phyloP scores from a whole-genome alignment of 257 asterid genomes.

The Nicotiana attenuata region DNA sequence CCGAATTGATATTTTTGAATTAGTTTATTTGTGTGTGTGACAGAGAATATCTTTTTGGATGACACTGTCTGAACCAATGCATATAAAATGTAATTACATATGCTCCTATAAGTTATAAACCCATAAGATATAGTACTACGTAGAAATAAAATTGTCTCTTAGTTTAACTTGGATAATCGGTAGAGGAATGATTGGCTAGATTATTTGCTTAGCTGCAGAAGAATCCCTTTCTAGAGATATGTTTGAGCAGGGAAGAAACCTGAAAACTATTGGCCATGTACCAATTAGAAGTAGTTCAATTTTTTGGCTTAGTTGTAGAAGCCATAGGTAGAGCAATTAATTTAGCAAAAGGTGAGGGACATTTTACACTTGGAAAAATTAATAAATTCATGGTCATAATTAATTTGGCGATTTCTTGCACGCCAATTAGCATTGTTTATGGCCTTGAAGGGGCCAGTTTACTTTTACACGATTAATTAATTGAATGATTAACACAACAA shows the following conservation, averaged over 20 bases:
- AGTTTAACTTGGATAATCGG: neutral
- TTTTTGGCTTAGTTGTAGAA: neutral
- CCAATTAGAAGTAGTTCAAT: neutral
- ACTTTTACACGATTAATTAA: neutral
- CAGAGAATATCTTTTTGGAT: no score
- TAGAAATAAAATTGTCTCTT: neutral
- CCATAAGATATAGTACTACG: neutral
- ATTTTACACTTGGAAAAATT: neutral
- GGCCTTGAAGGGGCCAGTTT: neutral
- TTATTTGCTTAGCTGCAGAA: no score
- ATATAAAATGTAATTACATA: no score
- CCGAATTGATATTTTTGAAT: no score
- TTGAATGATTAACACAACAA: neutral
- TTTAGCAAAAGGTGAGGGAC: neutral
- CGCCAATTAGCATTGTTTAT: constrained; percentile 22
- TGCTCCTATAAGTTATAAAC: neutral
- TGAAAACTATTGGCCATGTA: neutral
- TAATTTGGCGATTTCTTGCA: constrained; percentile 31
- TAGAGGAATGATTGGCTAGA: no score
- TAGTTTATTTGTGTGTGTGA: no score
- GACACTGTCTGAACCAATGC: no score
- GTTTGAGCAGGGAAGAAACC: neutral
- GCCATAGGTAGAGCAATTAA: neutral
- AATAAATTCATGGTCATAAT: neutral
- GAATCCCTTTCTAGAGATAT: neutral